These are phyloP conservation scores for Buddleja alternifolia DNA, from an alignment of 257 asterid species.

Conservation along the genomic window DNA sequence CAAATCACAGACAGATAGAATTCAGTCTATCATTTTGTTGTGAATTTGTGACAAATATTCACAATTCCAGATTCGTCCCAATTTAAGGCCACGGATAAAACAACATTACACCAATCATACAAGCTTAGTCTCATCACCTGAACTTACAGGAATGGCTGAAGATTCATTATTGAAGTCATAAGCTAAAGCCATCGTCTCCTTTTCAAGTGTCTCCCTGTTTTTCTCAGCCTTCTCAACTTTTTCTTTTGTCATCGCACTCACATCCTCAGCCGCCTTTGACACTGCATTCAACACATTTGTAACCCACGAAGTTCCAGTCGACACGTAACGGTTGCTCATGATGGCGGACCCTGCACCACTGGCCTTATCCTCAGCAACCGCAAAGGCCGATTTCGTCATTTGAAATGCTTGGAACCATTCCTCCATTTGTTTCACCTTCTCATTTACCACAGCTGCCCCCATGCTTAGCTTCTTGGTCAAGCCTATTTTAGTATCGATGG, in stretches of 20 bases:
- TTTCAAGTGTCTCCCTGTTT: conserved; percentile 29
- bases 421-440: conserved; percentile 50
- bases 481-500: conserved; percentile 52
- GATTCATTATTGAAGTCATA: conserved; percentile 37
- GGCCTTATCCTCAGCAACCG: conserved; percentile 56
- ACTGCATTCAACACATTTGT: conserved; percentile 43
- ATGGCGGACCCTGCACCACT: conserved; percentile 45
- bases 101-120: background rate
- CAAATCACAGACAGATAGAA: background rate
- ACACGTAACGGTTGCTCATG: conserved; percentile 47
- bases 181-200: conserved; percentile 33
- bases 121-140: conserved; percentile 25
- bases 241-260: conserved; percentile 48
- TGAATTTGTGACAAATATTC: background rate
- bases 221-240: conserved; percentile 54
- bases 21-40: background rate
- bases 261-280: conserved; percentile 58
- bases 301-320: conserved; percentile 59
- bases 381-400: conserved; percentile 45
- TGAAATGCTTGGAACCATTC: conserved; percentile 49
- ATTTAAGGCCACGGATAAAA: background rate
- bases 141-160: conserved; percentile 17
- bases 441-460: conserved; percentile 52
- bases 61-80: background rate
- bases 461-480: conserved; percentile 51